These are phyloP conservation scores for Candida ipomoeae DNA, from an alignment of 805 yeast genomes.

Conservation along the genomic window DNA sequence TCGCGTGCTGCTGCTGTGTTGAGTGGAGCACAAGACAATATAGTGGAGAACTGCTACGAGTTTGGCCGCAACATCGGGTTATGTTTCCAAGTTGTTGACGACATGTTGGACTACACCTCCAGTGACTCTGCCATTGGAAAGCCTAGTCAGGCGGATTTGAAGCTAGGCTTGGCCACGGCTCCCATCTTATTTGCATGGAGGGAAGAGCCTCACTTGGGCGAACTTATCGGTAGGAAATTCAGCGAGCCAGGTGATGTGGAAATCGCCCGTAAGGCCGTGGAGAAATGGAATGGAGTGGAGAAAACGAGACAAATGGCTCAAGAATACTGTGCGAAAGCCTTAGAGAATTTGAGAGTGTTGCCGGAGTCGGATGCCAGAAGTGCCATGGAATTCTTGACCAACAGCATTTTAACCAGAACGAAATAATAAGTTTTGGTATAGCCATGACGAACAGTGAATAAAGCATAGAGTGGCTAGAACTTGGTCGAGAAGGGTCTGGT, in stretches of 20 bases:
- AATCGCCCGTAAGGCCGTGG: constrained; percentile 71
- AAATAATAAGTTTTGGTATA: constrained; percentile 39
- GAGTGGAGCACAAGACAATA: constrained; percentile 70
- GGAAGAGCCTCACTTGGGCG: constrained; percentile 78
- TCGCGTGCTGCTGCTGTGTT: constrained; percentile 90
- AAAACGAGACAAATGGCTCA: constrained; percentile 75
- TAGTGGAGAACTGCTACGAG: constrained; percentile 83
- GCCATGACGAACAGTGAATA: neutral
- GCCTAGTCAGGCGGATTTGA: constrained; percentile 93
- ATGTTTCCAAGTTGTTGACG: constrained; percentile 95
- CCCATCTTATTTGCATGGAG: constrained; percentile 96
- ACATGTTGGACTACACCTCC: constrained; percentile 91
- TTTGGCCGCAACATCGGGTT: constrained; percentile 92
- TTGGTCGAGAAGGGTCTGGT: neutral
- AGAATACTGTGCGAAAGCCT: constrained; percentile 71
- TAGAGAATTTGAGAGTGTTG: constrained; percentile 61
- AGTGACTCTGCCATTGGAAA: constrained; percentile 82
- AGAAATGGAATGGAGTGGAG: constrained; percentile 65
- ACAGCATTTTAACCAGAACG: constrained; percentile 74
- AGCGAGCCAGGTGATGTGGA: constrained; percentile 78
- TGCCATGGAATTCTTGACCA: constrained; percentile 81
- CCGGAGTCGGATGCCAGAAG: constrained; percentile 89
- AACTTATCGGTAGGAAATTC: constrained; percentile 79
- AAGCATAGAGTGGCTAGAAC: neutral
- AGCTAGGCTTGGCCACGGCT: constrained; percentile 93